A percentile compares a stretch with the other conserved stretches of the same genome.
These are phyloP conservation scores for Euptelea pleiosperma DNA, from an alignment of 164 flowering plant genomes.

Conservation along the genomic window DNA sequence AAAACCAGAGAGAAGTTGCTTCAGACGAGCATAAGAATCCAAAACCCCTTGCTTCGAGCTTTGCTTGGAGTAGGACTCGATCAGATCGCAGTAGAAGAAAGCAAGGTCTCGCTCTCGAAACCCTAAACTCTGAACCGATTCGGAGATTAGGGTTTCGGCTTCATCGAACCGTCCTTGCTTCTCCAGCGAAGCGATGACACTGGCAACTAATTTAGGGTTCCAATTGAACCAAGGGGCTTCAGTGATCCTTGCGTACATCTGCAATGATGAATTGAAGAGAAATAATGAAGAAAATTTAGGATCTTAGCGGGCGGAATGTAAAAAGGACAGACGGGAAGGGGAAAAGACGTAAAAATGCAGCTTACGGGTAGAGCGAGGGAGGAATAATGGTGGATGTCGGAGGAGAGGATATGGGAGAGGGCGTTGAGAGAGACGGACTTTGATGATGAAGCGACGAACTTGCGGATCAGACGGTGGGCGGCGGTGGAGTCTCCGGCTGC, in stretches of 20 bases:
- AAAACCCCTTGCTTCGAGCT: constrained; percentile 33
- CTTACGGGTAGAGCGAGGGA: constrained; percentile 66
- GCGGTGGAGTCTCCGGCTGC: constrained; percentile 35
- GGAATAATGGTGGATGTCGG: constrained; percentile 37
- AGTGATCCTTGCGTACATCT: constrained; percentile 56
- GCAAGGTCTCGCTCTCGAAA: constrained; percentile 42
- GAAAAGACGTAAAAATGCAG: background rate
- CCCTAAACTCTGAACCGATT: constrained; percentile 36
- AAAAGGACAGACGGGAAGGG: background rate
- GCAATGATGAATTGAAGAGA: background rate
- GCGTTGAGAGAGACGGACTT: constrained; percentile 53
- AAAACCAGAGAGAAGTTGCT: constrained; percentile 27
- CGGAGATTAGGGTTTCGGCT: constrained; percentile 41
- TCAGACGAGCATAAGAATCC: constrained; percentile 28
- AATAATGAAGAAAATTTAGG: background rate
- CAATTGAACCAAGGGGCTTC: constrained; percentile 69
- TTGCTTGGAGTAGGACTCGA: constrained; percentile 50
- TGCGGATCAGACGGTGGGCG: constrained; percentile 43
- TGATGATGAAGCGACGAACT: constrained; percentile 60
- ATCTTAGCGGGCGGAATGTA: background rate
- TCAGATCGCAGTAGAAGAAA: constrained; percentile 45
- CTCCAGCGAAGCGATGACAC: constrained; percentile 46
- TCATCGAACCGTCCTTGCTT: constrained; percentile 39
- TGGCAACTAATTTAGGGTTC: constrained; percentile 65
- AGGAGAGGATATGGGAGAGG: constrained; percentile 65